phyloP scores from a whole-genome alignment of 495 filamentous ascomycete species.

The Sphaerosporella brunnea region DNA sequence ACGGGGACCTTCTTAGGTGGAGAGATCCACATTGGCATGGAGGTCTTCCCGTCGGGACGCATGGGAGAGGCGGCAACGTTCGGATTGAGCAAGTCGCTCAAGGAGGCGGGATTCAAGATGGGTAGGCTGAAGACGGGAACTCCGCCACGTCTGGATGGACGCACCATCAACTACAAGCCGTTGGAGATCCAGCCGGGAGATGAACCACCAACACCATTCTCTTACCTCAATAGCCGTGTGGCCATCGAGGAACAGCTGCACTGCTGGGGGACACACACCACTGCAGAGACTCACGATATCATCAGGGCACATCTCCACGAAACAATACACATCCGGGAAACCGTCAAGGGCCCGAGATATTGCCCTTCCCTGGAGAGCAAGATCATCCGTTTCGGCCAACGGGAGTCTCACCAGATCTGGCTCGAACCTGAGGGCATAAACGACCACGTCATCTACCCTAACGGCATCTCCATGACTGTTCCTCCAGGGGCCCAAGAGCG shows the following conservation, averaged over 20 bases:
- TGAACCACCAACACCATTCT: slow-evolving; percentile 75
- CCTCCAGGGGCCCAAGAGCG: slow-evolving; percentile 69
- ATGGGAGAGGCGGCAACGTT: slow-evolving; percentile 92
- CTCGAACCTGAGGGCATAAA: slow-evolving; percentile 92
- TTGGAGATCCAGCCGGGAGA: slow-evolving; percentile 65
- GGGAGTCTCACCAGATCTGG: slow-evolving; percentile 75
- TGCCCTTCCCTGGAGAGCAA: slow-evolving; percentile 94
- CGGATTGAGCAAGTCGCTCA: slow-evolving; percentile 79
- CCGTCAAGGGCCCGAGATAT: slow-evolving; percentile 83
- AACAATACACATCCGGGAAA: slow-evolving; percentile 88
- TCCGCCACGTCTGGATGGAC: slow-evolving; percentile 66
- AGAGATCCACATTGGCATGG: slow-evolving; percentile 88
- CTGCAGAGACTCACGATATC: slow-evolving; percentile 62
- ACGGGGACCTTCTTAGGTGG: slow-evolving; percentile 92
- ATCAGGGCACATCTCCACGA: slow-evolving; percentile 76
- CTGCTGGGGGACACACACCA: slow-evolving; percentile 74
- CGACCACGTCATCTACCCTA: slow-evolving; percentile 83
- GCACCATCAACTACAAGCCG: slow-evolving; percentile 59
- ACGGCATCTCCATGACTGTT: slow-evolving; percentile 92
- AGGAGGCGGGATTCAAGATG: slow-evolving; percentile 75
- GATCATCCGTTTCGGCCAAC: slow-evolving; percentile 67
- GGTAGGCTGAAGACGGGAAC: slow-evolving; percentile 92
- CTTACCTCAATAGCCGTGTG: slow-evolving; percentile 65
- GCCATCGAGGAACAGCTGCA: slow-evolving; percentile 61
- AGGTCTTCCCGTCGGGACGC: slow-evolving; percentile 66